A percentile compares a stretch with the other conserved stretches of the same genome.
Evolutionary conservation across 441 rosid genomes (phyloP).

Genomic region (Brassica balearica): DNA sequence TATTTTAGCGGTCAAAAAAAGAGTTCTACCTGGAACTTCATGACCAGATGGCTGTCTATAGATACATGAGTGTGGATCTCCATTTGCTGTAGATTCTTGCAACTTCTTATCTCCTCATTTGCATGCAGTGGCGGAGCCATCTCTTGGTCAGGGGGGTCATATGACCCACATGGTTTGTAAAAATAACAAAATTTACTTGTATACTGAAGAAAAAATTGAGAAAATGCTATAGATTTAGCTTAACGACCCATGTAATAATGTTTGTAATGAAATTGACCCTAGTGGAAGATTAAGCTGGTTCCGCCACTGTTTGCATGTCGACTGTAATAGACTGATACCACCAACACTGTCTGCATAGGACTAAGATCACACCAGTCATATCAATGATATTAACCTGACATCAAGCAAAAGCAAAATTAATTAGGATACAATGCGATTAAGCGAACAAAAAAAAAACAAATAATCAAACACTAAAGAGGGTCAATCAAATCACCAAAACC

Average conservation of each 20-base stretch:
- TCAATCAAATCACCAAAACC: background rate
- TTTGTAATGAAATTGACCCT: too few species aligned
- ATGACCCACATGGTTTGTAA: too few species aligned
- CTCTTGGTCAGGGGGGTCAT: too few species aligned
- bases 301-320: background rate
- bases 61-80: too few species aligned
- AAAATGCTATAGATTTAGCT: too few species aligned
- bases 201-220: too few species aligned
- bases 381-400: slow-evolving; percentile 87
- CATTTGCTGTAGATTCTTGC: background rate
- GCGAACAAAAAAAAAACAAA: background rate
- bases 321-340: slow-evolving; percentile 77
- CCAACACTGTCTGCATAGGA: slow-evolving; percentile 86
- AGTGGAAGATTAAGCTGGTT: too few species aligned
- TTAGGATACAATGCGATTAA: background rate
- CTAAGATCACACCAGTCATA: slow-evolving; percentile 94
- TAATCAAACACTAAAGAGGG: background rate
- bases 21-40: too few species aligned
- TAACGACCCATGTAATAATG: too few species aligned
- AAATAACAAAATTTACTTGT: too few species aligned
- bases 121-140: background rate
- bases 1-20: too few species aligned
- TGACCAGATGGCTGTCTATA: too few species aligned
- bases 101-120: background rate
- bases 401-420: slow-evolving; percentile 49